Percentiles rank a stretch among this genome's conserved stretches.
These are phyloP conservation scores for Nakaseomyces delphensis DNA, from an alignment of 1,139 yeast species.

Conservation along the genomic window DNA sequence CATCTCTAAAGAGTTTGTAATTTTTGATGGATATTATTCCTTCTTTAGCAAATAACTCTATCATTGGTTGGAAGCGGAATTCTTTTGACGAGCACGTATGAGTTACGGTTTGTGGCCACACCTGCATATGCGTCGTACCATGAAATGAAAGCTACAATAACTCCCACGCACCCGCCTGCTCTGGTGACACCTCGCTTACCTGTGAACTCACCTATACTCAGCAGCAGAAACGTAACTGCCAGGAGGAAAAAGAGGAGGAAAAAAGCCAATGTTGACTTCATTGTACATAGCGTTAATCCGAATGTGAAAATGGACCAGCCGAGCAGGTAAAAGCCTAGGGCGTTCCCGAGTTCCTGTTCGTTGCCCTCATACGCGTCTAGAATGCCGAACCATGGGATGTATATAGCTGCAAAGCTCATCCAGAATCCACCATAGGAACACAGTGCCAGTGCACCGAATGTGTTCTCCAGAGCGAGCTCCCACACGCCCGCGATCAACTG, in stretches of 20 bases:
- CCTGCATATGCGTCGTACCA: conserved; percentile 95
- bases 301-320: conserved; percentile 80
- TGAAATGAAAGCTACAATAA: conserved; percentile 70
- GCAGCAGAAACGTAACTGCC: conserved; percentile 51
- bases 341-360: conserved; percentile 38
- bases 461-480: conserved; percentile 67
- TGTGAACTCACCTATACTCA: conserved; percentile 44
- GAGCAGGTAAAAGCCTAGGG: conserved; percentile 63
- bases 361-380: conserved; percentile 43
- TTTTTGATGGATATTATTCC: no score
- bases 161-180: conserved; percentile 77
- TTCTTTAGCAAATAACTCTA: conserved; percentile 6
- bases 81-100: conserved; percentile 43
- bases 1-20: no score
- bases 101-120: conserved; percentile 62
- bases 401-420: conserved; percentile 68
- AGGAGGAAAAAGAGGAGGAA: conserved; percentile 58
- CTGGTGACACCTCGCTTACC: conserved; percentile 33
- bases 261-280: conserved; percentile 74
- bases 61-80: conserved; percentile 21
- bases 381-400: conserved; percentile 68
- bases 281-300: conserved; percentile 55
- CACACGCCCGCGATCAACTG: conserved; percentile 69
- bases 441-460: conserved; percentile 86
- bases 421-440: conserved; percentile 84